These are phyloP conservation scores for Mycena floridula DNA, from an alignment of 768 basidiomycete species.

Conservation along the genomic window DNA sequence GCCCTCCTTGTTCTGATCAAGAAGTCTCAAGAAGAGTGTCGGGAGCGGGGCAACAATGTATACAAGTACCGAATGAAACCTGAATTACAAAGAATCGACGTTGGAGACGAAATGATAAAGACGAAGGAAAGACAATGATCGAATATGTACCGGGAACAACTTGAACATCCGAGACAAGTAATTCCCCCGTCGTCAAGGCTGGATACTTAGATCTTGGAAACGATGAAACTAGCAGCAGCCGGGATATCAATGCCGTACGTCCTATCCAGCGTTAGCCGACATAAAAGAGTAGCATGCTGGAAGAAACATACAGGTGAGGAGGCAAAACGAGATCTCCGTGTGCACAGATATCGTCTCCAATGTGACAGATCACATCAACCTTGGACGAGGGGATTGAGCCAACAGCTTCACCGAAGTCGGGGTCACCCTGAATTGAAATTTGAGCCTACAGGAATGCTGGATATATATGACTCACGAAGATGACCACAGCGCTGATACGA, in stretches of 20 bases:
- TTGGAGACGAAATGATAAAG: too few species aligned
- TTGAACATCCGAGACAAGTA: too few species aligned
- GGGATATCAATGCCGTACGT: constrained; percentile 2
- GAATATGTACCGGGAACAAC: too few species aligned
- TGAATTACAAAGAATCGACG: too few species aligned
- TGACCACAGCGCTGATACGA: constrained; percentile 25
- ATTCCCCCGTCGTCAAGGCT: too few species aligned
- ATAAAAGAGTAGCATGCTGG: background rate
- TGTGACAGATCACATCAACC: constrained; percentile 22
- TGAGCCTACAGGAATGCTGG: too few species aligned
- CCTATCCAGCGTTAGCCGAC: background rate
- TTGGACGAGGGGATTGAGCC: constrained; percentile 19
- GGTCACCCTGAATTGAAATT: constrained; percentile 19
- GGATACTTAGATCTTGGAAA: too few species aligned
- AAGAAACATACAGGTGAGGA: constrained; percentile 14
- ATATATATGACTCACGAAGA: constrained; percentile 13
- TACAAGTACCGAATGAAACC: too few species aligned
- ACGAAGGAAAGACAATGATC: too few species aligned
- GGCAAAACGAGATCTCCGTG: constrained; percentile 17
- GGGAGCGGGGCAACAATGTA: too few species aligned
- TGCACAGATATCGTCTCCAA: constrained; percentile 25
- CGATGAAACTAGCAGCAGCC: constrained; percentile 3
- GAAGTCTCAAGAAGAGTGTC: too few species aligned
- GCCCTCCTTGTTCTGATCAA: too few species aligned
- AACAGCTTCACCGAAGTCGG: constrained; percentile 22